Evolutionary conservation across 768 basidiomycete genomes (phyloP), one percentile per base, ranked within the genome.

Genomic region (Daedaleopsis nitida): DNA sequence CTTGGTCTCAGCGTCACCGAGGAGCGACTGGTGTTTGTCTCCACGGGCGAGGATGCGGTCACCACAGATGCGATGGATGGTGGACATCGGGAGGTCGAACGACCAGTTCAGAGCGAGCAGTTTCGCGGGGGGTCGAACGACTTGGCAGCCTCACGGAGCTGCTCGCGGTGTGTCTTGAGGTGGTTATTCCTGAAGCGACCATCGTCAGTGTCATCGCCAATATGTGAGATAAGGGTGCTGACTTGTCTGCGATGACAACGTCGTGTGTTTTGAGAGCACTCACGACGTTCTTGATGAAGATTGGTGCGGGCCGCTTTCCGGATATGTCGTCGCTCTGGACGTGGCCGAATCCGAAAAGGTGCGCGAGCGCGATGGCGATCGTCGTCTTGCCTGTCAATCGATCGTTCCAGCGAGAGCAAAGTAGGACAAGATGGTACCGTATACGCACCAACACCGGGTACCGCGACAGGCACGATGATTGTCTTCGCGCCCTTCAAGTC

Each of bases 191-290:
- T 87, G 55, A 11, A 42, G 10, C 10, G 39, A 7, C 27, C 17
- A 47, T 19, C 21, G 38, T 62, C 43, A 58, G 39, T 37, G 19
- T 21, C 1, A 7, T 1, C 35, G 19, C 21, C 19, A 11, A 43
- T 14, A 7, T 17, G 19, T 24, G 44, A 50, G 34, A 13, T 21
- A 13, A 55, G 24, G 12, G 21, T 42, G 74, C 86, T 55, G 66
- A 94, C 95, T 92, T 92, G 75, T 98, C 97, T 27, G 96, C 95
- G 63, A 92, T 92, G 23, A 98, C 96, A 0, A 98, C 85, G 60
- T 91, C 81, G 52, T 91, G 76, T 0, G 71, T 78, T 55, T 82
- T 70, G 24, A 98, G 77, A 1, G 91, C 79, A 0, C 77, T 70
- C 14, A 75, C 69, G 42, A 97, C 90, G 60, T 92, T 95, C 70